These are phyloP conservation scores for Hypoxylon perforatum DNA, from an alignment of 495 filamentous ascomycete species.

Conservation along the genomic window DNA sequence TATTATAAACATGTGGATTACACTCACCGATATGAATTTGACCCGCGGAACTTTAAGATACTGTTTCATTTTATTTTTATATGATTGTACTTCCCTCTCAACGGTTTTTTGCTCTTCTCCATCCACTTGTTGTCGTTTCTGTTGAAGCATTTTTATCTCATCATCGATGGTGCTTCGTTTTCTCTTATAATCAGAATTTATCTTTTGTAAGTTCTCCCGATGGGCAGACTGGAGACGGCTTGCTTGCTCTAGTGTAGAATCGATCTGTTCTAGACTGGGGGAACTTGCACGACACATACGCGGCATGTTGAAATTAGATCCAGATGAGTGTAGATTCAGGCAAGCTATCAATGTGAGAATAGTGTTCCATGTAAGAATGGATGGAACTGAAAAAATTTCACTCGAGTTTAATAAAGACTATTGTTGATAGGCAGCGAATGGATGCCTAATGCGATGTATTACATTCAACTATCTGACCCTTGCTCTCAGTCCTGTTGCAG, in stretches of 20 bases:
- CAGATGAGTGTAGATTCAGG: too few species aligned
- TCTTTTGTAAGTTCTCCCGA: background rate
- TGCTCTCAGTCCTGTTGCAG: background rate
- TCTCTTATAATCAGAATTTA: background rate
- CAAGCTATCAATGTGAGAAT: too few species aligned
- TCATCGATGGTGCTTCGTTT: background rate
- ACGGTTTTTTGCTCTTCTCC: background rate
- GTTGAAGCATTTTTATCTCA: background rate
- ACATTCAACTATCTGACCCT: background rate
- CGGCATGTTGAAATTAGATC: too few species aligned
- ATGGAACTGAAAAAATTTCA: background rate
- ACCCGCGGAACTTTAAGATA: background rate
- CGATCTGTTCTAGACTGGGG: too few species aligned
- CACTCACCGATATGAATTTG: background rate
- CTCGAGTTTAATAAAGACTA: background rate
- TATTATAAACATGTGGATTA: background rate
- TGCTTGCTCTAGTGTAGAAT: too few species aligned
- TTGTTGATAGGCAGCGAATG: background rate
- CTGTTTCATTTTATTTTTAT: background rate
- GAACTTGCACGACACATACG: too few species aligned
- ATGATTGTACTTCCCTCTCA: background rate
- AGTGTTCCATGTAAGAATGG: background rate
- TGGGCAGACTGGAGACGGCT: background rate
- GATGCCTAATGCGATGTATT: background rate
- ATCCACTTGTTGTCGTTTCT: background rate